A percentile compares a stretch with the other conserved stretches of the same genome.
Evolutionary conservation across 768 basidiomycete genomes (phyloP).

Genomic region (Agaricus blazei): DNA sequence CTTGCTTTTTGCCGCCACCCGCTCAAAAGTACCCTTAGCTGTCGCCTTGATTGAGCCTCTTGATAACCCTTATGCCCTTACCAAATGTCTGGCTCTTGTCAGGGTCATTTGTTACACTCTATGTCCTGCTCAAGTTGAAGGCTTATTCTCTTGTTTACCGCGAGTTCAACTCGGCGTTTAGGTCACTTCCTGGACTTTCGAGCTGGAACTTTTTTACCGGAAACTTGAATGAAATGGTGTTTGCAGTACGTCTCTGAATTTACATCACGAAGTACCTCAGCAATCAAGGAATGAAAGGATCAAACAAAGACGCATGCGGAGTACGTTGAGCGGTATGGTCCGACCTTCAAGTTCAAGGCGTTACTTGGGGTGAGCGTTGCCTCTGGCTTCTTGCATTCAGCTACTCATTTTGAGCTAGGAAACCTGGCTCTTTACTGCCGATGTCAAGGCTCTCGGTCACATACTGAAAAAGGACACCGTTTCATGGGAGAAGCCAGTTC

Average conservation of each 20-base stretch:
- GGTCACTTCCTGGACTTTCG: slow-evolving; percentile 10
- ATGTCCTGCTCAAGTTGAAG: not conserved
- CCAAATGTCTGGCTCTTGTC: not conserved
- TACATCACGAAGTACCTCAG: not conserved
- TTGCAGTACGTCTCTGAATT: not conserved
- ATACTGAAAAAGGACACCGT: slow-evolving; percentile 48
- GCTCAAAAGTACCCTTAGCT: not conserved
- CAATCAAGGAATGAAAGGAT: slow-evolving; percentile 14
- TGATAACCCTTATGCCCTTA: not conserved
- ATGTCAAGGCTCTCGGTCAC: slow-evolving; percentile 57
- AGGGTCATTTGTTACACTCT: not conserved
- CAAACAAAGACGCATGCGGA: not conserved
- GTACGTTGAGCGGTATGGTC: not conserved
- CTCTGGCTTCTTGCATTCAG: not conserved
- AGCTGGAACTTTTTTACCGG: not conserved
- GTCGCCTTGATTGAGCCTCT: not conserved
- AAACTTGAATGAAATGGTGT: slow-evolving; percentile 2
- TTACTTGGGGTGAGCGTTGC: not conserved
- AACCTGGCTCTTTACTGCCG: slow-evolving; percentile 46
- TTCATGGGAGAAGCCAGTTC: slow-evolving; percentile 50
- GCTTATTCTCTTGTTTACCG: slow-evolving; percentile 2
- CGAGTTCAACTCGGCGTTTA: slow-evolving; percentile 11
- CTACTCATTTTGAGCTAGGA: slow-evolving; percentile 13
- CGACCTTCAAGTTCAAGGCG: slow-evolving; percentile 8
- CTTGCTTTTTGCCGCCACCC: too few relatives aligned